Evolutionary conservation across 2,329 filamentous ascomycete genomes (phyloP).

Genomic region (Diaporthe nobilis): DNA sequence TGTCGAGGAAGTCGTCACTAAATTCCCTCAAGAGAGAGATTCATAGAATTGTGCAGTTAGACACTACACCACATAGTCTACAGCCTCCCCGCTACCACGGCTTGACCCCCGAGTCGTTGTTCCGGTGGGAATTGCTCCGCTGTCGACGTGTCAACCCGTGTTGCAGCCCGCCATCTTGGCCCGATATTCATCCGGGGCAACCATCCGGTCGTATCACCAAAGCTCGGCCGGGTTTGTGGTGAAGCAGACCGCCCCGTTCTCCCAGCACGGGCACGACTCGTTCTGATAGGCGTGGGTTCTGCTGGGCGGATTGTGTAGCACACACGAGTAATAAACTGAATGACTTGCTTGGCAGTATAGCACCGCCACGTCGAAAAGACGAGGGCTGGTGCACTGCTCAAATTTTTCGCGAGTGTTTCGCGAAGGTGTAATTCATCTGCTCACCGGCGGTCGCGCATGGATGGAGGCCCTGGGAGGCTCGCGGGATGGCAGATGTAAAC

Average conservation of each 20-base stretch:
- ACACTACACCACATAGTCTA: too few species aligned
- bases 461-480: neutral
- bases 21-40: neutral
- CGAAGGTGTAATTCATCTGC: neutral
- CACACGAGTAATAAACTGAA: neutral
- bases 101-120: neutral
- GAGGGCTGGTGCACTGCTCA: neutral
- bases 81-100: neutral
- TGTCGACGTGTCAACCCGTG: conserved; percentile 13
- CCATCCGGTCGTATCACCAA: conserved; percentile 10
- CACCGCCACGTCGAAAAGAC: conserved; percentile 5
- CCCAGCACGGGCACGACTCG: conserved; percentile 20
- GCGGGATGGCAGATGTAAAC: neutral
- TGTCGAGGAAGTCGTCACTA: neutral
- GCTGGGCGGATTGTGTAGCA: neutral
- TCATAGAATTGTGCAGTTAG: neutral
- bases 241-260: neutral
- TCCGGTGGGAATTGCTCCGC: neutral
- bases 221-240: neutral
- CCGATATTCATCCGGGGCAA: neutral
- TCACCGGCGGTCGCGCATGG: neutral
- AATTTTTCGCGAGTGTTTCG: neutral
- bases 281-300: neutral
- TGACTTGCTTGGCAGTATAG: conserved; percentile 8
- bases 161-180: neutral